phyloP scores from a whole-genome alignment of 345 rosid genomes.

The Clausena lansium region DNA sequence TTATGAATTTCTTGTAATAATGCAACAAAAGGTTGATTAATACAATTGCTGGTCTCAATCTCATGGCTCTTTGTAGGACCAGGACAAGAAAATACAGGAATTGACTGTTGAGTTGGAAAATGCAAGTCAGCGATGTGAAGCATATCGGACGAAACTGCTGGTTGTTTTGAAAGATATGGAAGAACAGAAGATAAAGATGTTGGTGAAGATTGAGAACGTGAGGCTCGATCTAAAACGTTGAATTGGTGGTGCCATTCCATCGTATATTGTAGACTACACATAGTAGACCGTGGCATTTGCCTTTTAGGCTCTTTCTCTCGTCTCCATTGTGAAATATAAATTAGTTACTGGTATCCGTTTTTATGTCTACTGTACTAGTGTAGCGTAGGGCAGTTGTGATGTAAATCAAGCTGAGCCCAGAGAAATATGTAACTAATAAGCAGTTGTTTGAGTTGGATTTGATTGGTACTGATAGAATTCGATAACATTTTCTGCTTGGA shows the following conservation, averaged over 20 bases:
- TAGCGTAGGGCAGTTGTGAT: slow-evolving; percentile 5
- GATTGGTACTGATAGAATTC: not conserved
- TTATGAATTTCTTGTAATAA: not conserved
- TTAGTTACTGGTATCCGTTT: not conserved
- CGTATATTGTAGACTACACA: not conserved
- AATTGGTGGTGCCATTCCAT: not conserved
- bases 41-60: not conserved
- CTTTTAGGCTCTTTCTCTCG: not conserved
- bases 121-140: slow-evolving; percentile 27
- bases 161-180: slow-evolving; percentile 27
- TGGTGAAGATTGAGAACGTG: slow-evolving; percentile 29
- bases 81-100: slow-evolving; percentile 28
- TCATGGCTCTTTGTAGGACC: slow-evolving; percentile 15
- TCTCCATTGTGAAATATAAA: not conserved
- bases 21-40: too few relatives aligned
- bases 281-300: not conserved
- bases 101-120: slow-evolving; percentile 21
- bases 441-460: not conserved
- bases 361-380: too few relatives aligned
- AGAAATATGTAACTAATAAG: not conserved
- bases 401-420: not conserved
- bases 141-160: slow-evolving; percentile 21
- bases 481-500: not conserved
- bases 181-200: slow-evolving; percentile 31
- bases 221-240: slow-evolving; percentile 23